Conservation (phyloP, 331 rosid genomes). For the Quercus tomentella region DNA sequence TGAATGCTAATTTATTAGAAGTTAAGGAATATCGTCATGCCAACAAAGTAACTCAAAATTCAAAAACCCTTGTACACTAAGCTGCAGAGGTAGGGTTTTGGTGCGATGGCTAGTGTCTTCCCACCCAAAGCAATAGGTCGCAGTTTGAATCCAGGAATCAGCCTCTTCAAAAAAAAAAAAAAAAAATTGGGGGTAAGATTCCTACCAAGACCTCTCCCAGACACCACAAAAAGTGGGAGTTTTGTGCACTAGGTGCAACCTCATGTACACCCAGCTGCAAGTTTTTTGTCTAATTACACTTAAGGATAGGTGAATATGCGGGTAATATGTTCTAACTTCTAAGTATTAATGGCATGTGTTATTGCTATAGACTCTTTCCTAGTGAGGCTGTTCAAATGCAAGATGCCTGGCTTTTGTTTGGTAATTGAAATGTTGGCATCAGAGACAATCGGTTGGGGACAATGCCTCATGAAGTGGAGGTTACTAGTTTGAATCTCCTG, state of each 20-base stretch:
- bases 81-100: neutral
- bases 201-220: too few relatives aligned
- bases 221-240: too few relatives aligned
- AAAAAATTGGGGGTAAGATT: too few relatives aligned
- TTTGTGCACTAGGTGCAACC: too few relatives aligned
- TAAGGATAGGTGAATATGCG: neutral
- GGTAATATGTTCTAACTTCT: neutral
- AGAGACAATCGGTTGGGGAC: neutral
- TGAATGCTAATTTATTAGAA: neutral
- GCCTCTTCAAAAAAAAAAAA: too few relatives aligned
- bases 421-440: neutral
- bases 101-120: too few relatives aligned
- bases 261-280: neutral
- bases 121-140: too few relatives aligned
- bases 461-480: too few relatives aligned
- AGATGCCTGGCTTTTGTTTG: neutral
- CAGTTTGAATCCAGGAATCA: too few relatives aligned
- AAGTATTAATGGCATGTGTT: neutral
- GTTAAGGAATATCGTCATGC: conserved; percentile 1
- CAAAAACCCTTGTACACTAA: neutral
- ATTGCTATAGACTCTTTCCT: neutral
- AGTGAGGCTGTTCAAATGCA: neutral
- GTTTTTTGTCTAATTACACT: neutral
- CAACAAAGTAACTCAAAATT: neutral
- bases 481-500: too few relatives aligned